Base-by-base conservation (phyloP, 192 early-diverging fungal genomes). In the Mortierella hygrophila region DNA sequence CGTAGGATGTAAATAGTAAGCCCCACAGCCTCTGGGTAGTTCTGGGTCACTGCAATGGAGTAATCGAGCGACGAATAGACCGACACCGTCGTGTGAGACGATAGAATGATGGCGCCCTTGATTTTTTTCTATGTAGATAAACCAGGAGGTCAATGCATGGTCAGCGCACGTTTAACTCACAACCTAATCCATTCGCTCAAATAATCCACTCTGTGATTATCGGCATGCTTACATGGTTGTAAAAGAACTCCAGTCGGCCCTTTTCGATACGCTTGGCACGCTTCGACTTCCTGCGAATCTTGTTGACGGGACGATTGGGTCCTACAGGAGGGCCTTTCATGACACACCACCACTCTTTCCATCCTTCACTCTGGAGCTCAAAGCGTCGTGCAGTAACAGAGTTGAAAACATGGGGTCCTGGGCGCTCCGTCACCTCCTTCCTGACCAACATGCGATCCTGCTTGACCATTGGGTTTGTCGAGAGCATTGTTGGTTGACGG, bases 291-390 rank as follows among this genome's bases (percentile, higher is more conserved):
- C 46, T 85, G 20, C 41, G 46, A 18, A 77, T 77, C 69, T 79
- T 85, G 55, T 68, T 80, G 16, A 77, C 83, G 0, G 68, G 54
- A 0, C 35, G 55, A 21, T 77, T 72, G n/a, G 74, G 23, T 1
- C 35, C 70, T 8, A 26, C 7, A 46, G 78, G 75, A 8, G 70
- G 78, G 0, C 83, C 83, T 41, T 85, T 85, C 83, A 85, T 60
- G 6, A 85, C 83, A 57, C 83, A 85, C 83, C 83, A 85, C 83
- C 83, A 85, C 55, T 85, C 83, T 21, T 55, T 76, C 83, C 83
- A 85, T 9, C 83, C 83, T 44, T 76, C 40, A 42, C 83, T 85
- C 49, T 80, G 78, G 8, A 70, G 74, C 68, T 85, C 83, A 23
- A 85, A 37, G 9, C 75, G 54, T 15, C 78, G 65, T 1, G 83